Conservation (phyloP, 2,329 filamentous ascomycete genomes). For the Nectriaceae sp. region DNA sequence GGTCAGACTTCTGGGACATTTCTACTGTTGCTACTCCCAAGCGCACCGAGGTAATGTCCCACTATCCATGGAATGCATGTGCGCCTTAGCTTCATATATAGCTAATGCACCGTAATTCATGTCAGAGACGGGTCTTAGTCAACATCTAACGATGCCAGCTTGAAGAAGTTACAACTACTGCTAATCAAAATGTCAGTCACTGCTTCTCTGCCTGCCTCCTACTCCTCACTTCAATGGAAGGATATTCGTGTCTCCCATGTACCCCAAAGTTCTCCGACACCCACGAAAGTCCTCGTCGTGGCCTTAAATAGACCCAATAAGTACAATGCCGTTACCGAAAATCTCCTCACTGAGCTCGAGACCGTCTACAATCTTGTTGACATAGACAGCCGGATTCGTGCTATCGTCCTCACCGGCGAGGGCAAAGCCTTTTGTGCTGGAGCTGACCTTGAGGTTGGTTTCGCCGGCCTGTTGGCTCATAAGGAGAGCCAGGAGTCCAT, state of each 20-base stretch:
- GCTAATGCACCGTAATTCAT: too few relatives aligned
- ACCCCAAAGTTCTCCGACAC: neutral
- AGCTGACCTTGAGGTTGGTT: conserved; percentile 49
- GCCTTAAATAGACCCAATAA: conserved; percentile 56
- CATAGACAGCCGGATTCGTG: conserved; percentile 54
- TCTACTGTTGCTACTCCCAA: too few relatives aligned
- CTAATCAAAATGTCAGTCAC: too few relatives aligned
- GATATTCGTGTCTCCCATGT: conserved; percentile 7
- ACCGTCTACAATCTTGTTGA: conserved; percentile 57
- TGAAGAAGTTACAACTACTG: too few relatives aligned
- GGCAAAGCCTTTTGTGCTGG: conserved; percentile 66
- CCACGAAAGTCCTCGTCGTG: conserved; percentile 41
- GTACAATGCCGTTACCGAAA: conserved; percentile 54
- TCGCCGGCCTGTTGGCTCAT: conserved; percentile 3
- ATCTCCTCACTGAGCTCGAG: conserved; percentile 46
- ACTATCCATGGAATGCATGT: too few relatives aligned
- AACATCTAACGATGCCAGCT: too few relatives aligned
- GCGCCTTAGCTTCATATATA: too few relatives aligned
- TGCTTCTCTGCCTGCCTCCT: too few relatives aligned
- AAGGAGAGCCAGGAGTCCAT: conserved; percentile 6
- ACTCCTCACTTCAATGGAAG: too few relatives aligned
- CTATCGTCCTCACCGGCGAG: conserved; percentile 60
- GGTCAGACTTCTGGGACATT: too few relatives aligned
- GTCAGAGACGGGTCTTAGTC: too few relatives aligned
- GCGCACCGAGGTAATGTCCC: too few relatives aligned